Percentiles rank a stretch among this genome's conserved stretches.
phyloP scores from a whole-genome alignment of 176 grass and related monocot species.

The Saccharum spontaneum region DNA sequence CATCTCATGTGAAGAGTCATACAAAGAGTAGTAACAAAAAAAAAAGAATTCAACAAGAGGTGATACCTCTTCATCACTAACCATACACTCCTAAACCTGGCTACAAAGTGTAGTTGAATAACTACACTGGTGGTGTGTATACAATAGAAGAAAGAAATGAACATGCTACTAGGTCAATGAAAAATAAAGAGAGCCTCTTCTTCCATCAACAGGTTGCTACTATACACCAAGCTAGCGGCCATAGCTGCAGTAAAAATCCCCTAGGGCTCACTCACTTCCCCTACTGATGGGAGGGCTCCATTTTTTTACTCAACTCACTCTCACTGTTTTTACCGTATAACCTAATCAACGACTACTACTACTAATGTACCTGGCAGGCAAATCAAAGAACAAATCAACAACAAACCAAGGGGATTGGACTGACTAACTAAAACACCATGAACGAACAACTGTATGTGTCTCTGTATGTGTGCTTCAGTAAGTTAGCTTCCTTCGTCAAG shows the following conservation, averaged over 20 bases:
- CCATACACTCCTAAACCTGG: not conserved
- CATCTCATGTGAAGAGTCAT: constrained; percentile 24
- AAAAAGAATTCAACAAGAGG: not conserved
- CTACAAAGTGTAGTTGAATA: not conserved
- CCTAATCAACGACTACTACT: constrained; percentile 12
- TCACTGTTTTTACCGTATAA: constrained; percentile 31
- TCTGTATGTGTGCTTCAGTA: not conserved
- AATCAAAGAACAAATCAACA: constrained; percentile 44
- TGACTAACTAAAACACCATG: constrained; percentile 15
- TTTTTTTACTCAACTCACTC: not conserved
- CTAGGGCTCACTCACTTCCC: constrained; percentile 52
- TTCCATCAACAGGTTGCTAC: constrained; percentile 40
- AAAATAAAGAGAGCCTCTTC: constrained; percentile 47
- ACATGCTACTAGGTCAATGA: constrained; percentile 15
- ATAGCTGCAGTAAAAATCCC: constrained; percentile 60
- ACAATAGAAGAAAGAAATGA: not conserved
- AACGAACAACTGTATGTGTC: not conserved
- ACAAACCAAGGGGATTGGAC: constrained; percentile 45
- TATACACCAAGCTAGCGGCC: constrained; percentile 50
- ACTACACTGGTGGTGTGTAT: constrained; percentile 14
- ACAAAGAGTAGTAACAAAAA: constrained; percentile 6
- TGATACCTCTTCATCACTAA: not conserved
- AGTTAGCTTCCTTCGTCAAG: not conserved
- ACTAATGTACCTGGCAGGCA: not conserved
- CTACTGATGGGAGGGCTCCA: constrained; percentile 56